A percentile compares a stretch with the other conserved stretches of the same genome.
phyloP scores from a whole-genome alignment of 495 filamentous ascomycete species.

The Extremus antarcticus region DNA sequence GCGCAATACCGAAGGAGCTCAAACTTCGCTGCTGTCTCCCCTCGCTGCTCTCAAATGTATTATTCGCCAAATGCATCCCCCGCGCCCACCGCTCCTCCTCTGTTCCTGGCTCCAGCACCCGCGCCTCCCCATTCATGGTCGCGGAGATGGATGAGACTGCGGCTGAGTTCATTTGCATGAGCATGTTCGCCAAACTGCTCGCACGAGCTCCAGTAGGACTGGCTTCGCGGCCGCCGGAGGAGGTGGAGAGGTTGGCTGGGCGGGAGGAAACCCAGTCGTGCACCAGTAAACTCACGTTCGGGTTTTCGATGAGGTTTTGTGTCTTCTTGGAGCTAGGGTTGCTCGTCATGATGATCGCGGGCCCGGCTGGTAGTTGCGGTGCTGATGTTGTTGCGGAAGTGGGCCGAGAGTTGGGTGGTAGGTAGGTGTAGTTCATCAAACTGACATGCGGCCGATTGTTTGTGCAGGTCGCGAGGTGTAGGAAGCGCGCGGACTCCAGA shows the following conservation, averaged over 20 bases:
- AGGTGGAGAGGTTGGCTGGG: slow-evolving; percentile 60
- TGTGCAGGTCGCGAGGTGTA: slow-evolving; percentile 86
- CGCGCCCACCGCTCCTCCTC: slow-evolving; percentile 77
- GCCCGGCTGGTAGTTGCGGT: slow-evolving; percentile 33
- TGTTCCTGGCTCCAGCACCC: slow-evolving; percentile 56
- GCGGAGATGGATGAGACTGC: slow-evolving; percentile 82
- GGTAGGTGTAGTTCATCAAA: slow-evolving; percentile 98
- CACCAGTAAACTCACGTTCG: slow-evolving; percentile 84
- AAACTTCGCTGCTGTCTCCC: slow-evolving; percentile 18
- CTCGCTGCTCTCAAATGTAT: slow-evolving; percentile 56
- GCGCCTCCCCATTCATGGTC: slow-evolving; percentile 78
- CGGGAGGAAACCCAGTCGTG: slow-evolving; percentile 98
- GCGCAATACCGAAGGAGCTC: slow-evolving; percentile 2
- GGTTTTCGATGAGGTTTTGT: slow-evolving; percentile 74
- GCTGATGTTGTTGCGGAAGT: slow-evolving; percentile 28
- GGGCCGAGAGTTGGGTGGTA: slow-evolving; percentile 69
- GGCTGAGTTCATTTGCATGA: slow-evolving; percentile 82
- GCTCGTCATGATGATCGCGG: slow-evolving; percentile 83
- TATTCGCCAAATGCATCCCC: slow-evolving; percentile 76
- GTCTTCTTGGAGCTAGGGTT: slow-evolving; percentile 83
- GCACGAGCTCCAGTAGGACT: slow-evolving; percentile 45
- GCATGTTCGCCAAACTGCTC: slow-evolving; percentile 67
- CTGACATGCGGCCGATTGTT: slow-evolving; percentile 81
- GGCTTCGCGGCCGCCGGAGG: slow-evolving; percentile 40
- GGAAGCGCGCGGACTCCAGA: slow-evolving; percentile 89